Evolutionary conservation across 768 basidiomycete genomes (phyloP).

Genomic region (Amanita brunnescens): DNA sequence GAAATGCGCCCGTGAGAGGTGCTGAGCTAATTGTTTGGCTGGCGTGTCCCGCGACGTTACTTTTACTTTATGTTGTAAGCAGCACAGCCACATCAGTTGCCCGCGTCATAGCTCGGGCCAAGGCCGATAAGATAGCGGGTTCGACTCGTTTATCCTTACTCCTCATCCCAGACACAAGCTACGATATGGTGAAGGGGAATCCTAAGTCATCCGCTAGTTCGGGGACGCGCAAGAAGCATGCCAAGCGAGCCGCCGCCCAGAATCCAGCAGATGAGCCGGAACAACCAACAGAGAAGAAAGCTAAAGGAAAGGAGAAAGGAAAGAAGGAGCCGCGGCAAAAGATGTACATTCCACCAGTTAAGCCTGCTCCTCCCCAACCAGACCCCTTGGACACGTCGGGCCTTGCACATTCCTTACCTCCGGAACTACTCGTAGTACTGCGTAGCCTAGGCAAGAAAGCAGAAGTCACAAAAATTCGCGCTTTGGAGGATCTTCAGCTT

Average conservation of each 20-base stretch:
- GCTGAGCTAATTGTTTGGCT: no score
- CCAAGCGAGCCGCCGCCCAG: conserved; percentile 67
- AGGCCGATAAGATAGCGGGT: neutral
- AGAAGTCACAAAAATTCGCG: conserved; percentile 71
- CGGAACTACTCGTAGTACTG: conserved; percentile 78
- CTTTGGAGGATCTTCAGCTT: conserved; percentile 73
- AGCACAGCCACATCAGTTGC: neutral
- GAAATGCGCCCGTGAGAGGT: no score
- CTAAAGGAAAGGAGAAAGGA: conserved; percentile 39
- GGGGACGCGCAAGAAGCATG: conserved; percentile 90
- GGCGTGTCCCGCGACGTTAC: no score
- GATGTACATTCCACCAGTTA: conserved; percentile 79
- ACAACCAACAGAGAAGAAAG: conserved; percentile 33
- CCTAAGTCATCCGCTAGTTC: conserved; percentile 75
- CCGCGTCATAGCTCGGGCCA: no score
- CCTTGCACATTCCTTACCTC: conserved; percentile 61
- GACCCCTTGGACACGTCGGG: conserved; percentile 87
- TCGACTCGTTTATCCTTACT: neutral
- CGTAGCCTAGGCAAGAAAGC: conserved; percentile 86
- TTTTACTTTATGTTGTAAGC: no score
- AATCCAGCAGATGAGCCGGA: conserved; percentile 26
- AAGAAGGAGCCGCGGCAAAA: conserved; percentile 73
- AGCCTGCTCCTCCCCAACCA: conserved; percentile 60
- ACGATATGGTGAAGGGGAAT: conserved; percentile 31
- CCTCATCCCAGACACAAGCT: no score